Evolutionary conservation across 306 rosid species (phyloP), one percentile per base, ranked within the genome.

Genomic region (Gynostemma pentaphyllum): DNA sequence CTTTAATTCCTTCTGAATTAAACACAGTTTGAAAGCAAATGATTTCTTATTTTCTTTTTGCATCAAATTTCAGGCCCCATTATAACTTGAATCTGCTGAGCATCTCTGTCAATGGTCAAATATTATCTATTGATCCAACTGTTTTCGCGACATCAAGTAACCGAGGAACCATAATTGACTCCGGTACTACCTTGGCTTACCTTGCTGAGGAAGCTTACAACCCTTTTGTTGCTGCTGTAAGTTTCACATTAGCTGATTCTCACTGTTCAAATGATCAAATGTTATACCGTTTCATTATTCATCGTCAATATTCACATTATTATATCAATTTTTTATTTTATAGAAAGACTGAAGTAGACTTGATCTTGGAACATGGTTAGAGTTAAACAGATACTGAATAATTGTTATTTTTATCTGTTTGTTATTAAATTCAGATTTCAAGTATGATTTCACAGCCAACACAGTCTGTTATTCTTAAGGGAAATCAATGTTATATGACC

Each of bases 131-230:
- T 44, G 81, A 78, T 68, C 74, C 95, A 24, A 18, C 88, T 5
- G 90, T 88, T 62, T 94, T 94, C 66, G 69, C 87, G 67, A 89
- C 97, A 66, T 82, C 99, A 68, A 86, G 41, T 79, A 81, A 63
- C 74, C 67, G 79, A 72, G 99, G 99, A 57, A 89, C 99, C 71
- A 88, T 94, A 50, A 52, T 94, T 70, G 99, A 94, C 71, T 88
- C 99, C 13, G 99, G 99, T 72, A 94, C 99, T 62, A 94, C 99
- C 52, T 80, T 94, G 83, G 97, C 97, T 12, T 94, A 94, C 77
- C 95, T 94, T 70, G 94, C 95, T 14, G 94, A 83, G 75, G 90
- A 76, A 64, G 99, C 99, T 49, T 94, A 78, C 67, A 80, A 73
- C 59, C 85, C 97, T 69, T 88, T 94, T 48, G 78, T 94, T 61